These are phyloP conservation scores for Sporothrix globosa DNA, from an alignment of 2,329 filamentous ascomycete species.

Conservation along the genomic window DNA sequence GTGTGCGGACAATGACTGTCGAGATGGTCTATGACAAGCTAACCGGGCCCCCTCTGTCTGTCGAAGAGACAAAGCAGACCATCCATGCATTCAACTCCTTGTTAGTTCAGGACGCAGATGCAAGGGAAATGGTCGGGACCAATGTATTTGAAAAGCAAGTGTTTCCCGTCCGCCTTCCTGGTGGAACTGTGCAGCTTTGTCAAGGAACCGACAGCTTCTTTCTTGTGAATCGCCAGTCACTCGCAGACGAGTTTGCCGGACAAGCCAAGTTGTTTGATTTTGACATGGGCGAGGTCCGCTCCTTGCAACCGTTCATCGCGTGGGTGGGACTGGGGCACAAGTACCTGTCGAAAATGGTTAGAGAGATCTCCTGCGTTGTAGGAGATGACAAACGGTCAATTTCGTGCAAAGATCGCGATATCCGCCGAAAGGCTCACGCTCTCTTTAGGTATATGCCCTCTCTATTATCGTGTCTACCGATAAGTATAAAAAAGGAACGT, in stretches of 20 bases:
- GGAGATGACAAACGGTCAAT: conserved; percentile 36
- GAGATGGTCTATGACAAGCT: conserved; percentile 30
- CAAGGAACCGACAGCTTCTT: conserved; percentile 39
- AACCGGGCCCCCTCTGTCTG: not conserved
- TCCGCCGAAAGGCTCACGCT: conserved; percentile 42
- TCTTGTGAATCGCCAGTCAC: conserved; percentile 43
- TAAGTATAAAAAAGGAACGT: not conserved
- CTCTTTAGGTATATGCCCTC: conserved; percentile 42
- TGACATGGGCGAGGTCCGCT: conserved; percentile 41
- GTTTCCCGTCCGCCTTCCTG: conserved; percentile 22
- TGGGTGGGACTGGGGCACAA: conserved; percentile 43
- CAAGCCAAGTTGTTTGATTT: conserved; percentile 46
- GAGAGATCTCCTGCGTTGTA: conserved; percentile 43
- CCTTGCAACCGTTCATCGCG: conserved; percentile 41
- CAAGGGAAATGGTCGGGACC: not conserved
- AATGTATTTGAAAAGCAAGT: not conserved
- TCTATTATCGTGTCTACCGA: not conserved
- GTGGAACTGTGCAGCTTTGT: conserved; percentile 19
- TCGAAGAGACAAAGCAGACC: conserved; percentile 23
- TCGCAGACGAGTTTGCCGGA: conserved; percentile 40
- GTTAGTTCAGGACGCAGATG: not conserved
- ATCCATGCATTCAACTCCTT: conserved; percentile 23
- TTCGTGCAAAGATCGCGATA: conserved; percentile 37
- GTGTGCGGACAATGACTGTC: conserved; percentile 26
- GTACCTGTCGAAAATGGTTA: conserved; percentile 43